These are phyloP conservation scores for Salix suchowensis DNA, from an alignment of 345 rosid species.

Conservation along the genomic window DNA sequence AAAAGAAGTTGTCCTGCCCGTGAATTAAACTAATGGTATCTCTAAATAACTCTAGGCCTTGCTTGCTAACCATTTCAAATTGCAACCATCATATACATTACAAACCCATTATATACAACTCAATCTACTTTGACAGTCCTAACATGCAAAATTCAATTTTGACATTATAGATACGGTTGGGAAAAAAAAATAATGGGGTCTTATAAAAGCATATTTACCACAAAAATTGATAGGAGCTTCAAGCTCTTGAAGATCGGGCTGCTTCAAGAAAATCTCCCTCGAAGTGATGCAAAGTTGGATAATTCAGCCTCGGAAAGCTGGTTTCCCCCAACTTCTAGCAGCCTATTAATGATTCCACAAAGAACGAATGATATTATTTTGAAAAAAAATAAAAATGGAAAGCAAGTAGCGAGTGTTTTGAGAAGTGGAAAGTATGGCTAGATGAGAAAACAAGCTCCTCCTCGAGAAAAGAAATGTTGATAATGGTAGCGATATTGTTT, in stretches of 20 bases:
- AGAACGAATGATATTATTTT: conserved; percentile 1
- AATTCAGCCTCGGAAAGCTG: conserved; percentile 27
- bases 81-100: neutral
- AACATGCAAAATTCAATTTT: neutral
- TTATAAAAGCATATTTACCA: conserved; percentile 7
- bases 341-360: conserved; percentile 16
- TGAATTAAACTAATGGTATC: no score
- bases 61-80: neutral
- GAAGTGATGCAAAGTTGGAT: conserved; percentile 23
- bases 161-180: neutral
- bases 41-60: neutral
- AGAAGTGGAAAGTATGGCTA: neutral
- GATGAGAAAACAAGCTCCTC: neutral
- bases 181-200: neutral
- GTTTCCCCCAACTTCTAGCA: conserved; percentile 30
- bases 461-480: neutral
- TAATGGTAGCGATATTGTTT: neutral
- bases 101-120: no score
- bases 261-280: conserved; percentile 20
- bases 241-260: conserved; percentile 29
- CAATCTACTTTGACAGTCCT: neutral
- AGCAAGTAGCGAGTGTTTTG: neutral
- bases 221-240: conserved; percentile 32
- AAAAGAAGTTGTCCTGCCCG: neutral
- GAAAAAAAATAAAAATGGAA: no score